Percentiles rank a stretch among this genome's conserved stretches.
phyloP scores from a whole-genome alignment of 1,284 basidiomycete species.

The Naganishia albida region DNA sequence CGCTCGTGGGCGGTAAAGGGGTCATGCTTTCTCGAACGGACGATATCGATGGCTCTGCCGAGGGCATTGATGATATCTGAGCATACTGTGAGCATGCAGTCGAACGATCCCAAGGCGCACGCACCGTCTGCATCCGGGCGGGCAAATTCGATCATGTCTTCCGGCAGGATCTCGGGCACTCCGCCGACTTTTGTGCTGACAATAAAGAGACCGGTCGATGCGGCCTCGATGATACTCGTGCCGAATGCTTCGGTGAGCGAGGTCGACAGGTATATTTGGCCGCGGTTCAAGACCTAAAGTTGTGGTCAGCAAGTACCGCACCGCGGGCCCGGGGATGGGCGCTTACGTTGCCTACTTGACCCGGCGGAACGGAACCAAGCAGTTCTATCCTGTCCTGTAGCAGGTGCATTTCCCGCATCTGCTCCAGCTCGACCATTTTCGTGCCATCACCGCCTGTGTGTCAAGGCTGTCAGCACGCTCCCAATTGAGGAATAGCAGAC shows the following conservation, averaged over 20 bases:
- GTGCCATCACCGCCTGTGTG: constrained; percentile 83
- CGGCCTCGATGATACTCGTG: constrained; percentile 93
- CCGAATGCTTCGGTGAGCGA: constrained; percentile 97
- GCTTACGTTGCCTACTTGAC: constrained; percentile 76
- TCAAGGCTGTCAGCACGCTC: neutral
- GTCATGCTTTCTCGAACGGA: constrained; percentile 71
- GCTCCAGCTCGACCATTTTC: constrained; percentile 89
- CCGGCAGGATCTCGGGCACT: constrained; percentile 90
- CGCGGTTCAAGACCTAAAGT: constrained; percentile 72
- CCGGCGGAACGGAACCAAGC: constrained; percentile 76
- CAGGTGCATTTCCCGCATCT: constrained; percentile 88
- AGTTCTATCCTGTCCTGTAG: constrained; percentile 89
- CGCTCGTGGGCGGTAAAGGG: constrained; percentile 74
- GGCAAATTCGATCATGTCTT: constrained; percentile 91
- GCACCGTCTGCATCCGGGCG: constrained; percentile 78
- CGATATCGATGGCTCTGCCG: constrained; percentile 72
- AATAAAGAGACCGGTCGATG: constrained; percentile 89
- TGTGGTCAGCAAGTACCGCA: too few relatives aligned
- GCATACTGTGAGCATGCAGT: neutral
- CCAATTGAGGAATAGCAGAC: neutral
- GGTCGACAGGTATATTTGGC: constrained; percentile 92
- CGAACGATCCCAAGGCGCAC: constrained; percentile 32
- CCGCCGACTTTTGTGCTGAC: constrained; percentile 94
- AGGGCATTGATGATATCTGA: constrained; percentile 83
- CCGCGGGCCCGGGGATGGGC: too few relatives aligned